Percentiles rank a stretch among this genome's conserved stretches.
Evolutionary conservation across 2,329 filamentous ascomycete genomes (phyloP).

Genomic region (Cladosporium sp.): DNA sequence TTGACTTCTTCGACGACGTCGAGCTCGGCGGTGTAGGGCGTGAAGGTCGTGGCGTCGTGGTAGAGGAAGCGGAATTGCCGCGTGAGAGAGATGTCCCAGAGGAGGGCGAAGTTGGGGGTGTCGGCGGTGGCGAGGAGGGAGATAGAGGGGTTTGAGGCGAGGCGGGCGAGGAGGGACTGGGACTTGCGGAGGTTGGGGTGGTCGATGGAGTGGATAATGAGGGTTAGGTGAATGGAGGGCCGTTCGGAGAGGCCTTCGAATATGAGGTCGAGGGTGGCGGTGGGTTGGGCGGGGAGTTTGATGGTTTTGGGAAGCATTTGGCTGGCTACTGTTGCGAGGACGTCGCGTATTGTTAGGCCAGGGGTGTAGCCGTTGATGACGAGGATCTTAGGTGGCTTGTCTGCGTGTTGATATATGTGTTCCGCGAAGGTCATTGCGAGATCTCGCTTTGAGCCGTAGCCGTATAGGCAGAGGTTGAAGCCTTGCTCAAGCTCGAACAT

Average conservation of each 20-base stretch:
- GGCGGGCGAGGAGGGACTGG: conserved; percentile 72
- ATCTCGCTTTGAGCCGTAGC: conserved; percentile 83
- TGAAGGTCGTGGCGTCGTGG: conserved; percentile 92
- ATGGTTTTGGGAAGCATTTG: conserved; percentile 56
- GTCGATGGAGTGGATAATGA: conserved; percentile 79
- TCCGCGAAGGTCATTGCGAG: conserved; percentile 75
- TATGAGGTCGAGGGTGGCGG: conserved; percentile 68
- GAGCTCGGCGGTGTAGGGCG: conserved; percentile 69
- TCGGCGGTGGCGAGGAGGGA: conserved; percentile 79
- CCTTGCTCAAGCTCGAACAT: conserved; percentile 81
- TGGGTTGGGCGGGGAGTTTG: conserved; percentile 64
- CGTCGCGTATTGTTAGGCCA: conserved; percentile 65
- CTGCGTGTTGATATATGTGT: conserved; percentile 58
- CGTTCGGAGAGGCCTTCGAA: conserved; percentile 57
- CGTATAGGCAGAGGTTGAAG: conserved; percentile 89
- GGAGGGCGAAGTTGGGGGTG: conserved; percentile 79
- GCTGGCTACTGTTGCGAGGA: conserved; percentile 67
- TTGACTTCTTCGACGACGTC: conserved; percentile 91
- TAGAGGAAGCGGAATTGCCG: conserved; percentile 83
- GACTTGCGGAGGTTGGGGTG: conserved; percentile 71
- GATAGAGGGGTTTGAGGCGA: conserved; percentile 73
- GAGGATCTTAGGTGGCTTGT: conserved; percentile 62
- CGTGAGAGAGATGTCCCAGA: conserved; percentile 87
- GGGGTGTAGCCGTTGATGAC: conserved; percentile 83
- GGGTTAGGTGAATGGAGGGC: conserved; percentile 40